Evolutionary conservation across 1,284 basidiomycete genomes (phyloP).

Genomic region (Ceratobasidium sp.): DNA sequence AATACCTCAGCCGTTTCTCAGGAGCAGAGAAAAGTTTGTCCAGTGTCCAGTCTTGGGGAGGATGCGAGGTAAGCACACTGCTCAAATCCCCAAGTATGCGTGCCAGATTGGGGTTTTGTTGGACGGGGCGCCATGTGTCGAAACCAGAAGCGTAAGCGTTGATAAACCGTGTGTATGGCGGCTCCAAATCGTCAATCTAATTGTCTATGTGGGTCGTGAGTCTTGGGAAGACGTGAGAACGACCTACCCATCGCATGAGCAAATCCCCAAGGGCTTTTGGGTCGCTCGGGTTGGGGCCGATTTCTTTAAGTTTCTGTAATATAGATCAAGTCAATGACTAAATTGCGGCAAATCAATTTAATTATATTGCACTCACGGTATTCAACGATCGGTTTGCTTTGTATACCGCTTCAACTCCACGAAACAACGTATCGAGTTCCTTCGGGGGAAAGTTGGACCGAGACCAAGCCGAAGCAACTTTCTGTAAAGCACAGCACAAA

Average conservation of each 20-base stretch:
- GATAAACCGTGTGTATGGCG: slow-evolving; percentile 85
- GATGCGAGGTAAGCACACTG: slow-evolving; percentile 63
- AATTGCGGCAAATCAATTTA: background rate
- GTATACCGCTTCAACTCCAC: slow-evolving; percentile 90
- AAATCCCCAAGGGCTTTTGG: slow-evolving; percentile 95
- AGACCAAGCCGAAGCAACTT: slow-evolving; percentile 97
- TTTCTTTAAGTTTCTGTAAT: slow-evolving; percentile 87
- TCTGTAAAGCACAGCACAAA: slow-evolving; percentile 57
- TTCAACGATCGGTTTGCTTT: slow-evolving; percentile 87
- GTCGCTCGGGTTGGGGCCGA: slow-evolving; percentile 91
- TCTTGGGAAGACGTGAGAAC: background rate
- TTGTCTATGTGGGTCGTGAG: slow-evolving; percentile 37
- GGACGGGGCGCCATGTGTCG: slow-evolving; percentile 82
- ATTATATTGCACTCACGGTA: slow-evolving; percentile 59
- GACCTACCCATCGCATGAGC: slow-evolving; percentile 94
- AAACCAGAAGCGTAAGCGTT: slow-evolving; percentile 79
- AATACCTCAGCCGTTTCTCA: slow-evolving; percentile 85
- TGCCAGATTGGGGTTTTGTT: slow-evolving; percentile 74
- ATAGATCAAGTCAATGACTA: slow-evolving; percentile 41
- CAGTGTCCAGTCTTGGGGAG: slow-evolving; percentile 74
- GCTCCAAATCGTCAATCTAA: slow-evolving; percentile 88
- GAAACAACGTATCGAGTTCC: slow-evolving; percentile 93
- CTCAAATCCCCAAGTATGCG: slow-evolving; percentile 77
- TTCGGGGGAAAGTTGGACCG: slow-evolving; percentile 91
- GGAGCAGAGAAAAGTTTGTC: slow-evolving; percentile 90